These are phyloP conservation scores for Hyaloscypha variabilis DNA, from an alignment of 495 filamentous ascomycete species.

Conservation along the genomic window DNA sequence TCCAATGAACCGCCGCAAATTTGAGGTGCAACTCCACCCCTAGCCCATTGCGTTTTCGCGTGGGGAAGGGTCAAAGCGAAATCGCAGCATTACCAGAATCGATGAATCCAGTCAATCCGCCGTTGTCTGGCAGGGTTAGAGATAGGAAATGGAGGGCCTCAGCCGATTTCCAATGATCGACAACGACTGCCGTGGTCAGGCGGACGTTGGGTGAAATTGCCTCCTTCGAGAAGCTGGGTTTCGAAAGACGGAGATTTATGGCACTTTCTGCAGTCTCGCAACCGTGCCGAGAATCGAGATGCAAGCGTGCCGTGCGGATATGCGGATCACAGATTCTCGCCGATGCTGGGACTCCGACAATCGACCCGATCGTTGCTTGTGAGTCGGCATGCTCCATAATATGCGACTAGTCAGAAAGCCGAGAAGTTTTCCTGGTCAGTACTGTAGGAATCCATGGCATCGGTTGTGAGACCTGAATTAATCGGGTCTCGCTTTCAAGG, in stretches of 20 bases:
- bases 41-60: background rate
- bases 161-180: background rate
- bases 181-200: constrained; percentile 1
- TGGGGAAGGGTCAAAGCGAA: background rate
- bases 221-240: background rate
- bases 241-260: background rate
- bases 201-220: background rate
- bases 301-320: too few relatives aligned
- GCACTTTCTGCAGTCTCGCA: background rate
- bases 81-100: background rate
- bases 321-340: background rate
- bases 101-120: background rate
- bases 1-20: background rate
- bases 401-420: background rate
- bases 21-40: background rate
- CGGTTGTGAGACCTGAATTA: background rate
- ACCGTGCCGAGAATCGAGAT: background rate
- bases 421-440: background rate
- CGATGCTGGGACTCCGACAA: background rate
- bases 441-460: background rate
- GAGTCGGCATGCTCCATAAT: background rate
- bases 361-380: too few relatives aligned
- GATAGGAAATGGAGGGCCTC: background rate
- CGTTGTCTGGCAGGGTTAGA: background rate
- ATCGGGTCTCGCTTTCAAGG: too few relatives aligned